Evolutionary conservation across 495 filamentous ascomycete species (phyloP).

Genomic region (Letharia columbiana): DNA sequence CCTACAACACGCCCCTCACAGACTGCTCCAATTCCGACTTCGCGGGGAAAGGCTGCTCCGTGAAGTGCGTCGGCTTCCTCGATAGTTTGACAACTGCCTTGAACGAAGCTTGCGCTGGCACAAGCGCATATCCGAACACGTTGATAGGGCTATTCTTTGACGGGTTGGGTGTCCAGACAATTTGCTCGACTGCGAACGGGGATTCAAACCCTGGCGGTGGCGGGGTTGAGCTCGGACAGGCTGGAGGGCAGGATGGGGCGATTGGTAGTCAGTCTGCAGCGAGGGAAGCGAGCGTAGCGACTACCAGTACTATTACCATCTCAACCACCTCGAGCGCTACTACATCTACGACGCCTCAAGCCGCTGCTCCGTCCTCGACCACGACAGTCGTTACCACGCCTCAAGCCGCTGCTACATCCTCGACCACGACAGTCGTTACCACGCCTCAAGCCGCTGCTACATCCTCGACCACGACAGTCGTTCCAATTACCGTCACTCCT

Average conservation of each 20-base stretch:
- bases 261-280: neutral
- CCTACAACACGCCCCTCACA: constrained; percentile 26
- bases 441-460: neutral
- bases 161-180: constrained; percentile 16
- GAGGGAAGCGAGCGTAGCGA: neutral
- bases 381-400: too few relatives aligned
- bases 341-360: neutral
- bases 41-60: constrained; percentile 25
- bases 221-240: neutral
- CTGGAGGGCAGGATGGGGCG: neutral
- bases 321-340: neutral
- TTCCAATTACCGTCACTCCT: constrained; percentile 4
- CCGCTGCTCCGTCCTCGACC: constrained; percentile 2
- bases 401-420: neutral
- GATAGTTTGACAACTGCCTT: constrained; percentile 23
- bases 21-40: constrained; percentile 32
- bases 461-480: neutral
- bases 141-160: constrained; percentile 28
- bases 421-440: neutral
- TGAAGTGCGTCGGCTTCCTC: constrained; percentile 28
- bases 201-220: neutral
- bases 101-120: constrained; percentile 25
- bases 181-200: constrained; percentile 25
- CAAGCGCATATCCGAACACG: constrained; percentile 23
- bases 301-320: constrained; percentile 1